Evolutionary conservation across 2,329 filamentous ascomycete genomes (phyloP).

Genomic region (Neonectria faginata): DNA sequence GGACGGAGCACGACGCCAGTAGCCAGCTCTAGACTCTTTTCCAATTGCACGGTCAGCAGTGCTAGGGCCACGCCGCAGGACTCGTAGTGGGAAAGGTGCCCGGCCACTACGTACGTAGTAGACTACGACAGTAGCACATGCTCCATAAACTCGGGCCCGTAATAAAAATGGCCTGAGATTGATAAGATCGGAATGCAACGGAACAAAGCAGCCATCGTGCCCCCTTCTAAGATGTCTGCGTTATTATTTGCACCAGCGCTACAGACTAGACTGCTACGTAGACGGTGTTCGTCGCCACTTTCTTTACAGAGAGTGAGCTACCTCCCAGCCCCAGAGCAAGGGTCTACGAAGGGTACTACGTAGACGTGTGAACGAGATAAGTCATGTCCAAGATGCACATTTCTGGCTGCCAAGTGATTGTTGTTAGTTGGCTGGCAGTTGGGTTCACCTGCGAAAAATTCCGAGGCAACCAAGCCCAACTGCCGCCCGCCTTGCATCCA

Average conservation of each 20-base stretch:
- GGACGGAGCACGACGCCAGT: not conserved
- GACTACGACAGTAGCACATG: not conserved
- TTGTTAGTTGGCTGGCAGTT: not conserved
- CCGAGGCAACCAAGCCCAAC: too few species aligned
- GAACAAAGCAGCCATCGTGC: not conserved
- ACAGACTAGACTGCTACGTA: too few species aligned
- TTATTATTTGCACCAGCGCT: slow-evolving; percentile 1
- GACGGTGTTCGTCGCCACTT: not conserved
- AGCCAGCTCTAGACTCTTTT: not conserved
- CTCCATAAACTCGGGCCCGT: not conserved
- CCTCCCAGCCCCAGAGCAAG: too few species aligned
- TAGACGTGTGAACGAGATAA: too few species aligned
- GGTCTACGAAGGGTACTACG: too few species aligned
- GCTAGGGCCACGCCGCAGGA: not conserved
- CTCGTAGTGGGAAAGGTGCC: not conserved
- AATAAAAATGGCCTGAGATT: slow-evolving; percentile 4
- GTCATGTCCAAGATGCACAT: too few species aligned
- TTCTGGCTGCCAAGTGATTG: not conserved
- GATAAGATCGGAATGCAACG: slow-evolving; percentile 21
- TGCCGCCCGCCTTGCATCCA: too few species aligned
- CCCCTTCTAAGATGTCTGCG: not conserved
- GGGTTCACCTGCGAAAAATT: too few species aligned
- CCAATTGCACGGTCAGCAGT: not conserved
- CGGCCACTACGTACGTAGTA: not conserved
- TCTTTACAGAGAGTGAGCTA: not conserved